phyloP scores from a whole-genome alignment of 441 rosid genomes.

The Arabidopsis hybrid region DNA sequence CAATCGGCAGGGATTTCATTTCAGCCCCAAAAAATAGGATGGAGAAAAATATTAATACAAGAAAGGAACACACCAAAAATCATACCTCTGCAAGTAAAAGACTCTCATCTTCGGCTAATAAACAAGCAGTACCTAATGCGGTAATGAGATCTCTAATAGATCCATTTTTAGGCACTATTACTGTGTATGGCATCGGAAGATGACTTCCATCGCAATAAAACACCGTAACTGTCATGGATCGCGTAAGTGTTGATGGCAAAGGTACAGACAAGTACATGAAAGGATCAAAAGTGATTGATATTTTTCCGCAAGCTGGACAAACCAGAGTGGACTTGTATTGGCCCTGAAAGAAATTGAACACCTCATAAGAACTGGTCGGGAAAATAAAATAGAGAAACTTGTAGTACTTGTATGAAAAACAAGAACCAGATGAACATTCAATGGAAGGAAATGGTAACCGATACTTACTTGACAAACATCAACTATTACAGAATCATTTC shows the following conservation, averaged over 20 bases:
- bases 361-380: slow-evolving; percentile 23
- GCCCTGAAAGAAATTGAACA: slow-evolving; percentile 52
- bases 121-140: slow-evolving; percentile 63
- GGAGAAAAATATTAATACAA: slow-evolving; percentile 15
- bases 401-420: slow-evolving; percentile 12
- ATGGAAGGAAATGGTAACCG: slow-evolving; percentile 20
- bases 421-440: slow-evolving; percentile 40
- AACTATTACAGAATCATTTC: slow-evolving; percentile 75
- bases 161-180: slow-evolving; percentile 67
- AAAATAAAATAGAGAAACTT: slow-evolving; percentile 22
- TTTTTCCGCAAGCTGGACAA: slow-evolving; percentile 68
- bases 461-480: slow-evolving; percentile 68
- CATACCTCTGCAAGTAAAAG: slow-evolving; percentile 67
- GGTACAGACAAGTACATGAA: slow-evolving; percentile 79
- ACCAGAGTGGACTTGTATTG: slow-evolving; percentile 77
- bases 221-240: slow-evolving; percentile 62
- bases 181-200: slow-evolving; percentile 65
- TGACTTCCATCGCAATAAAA: slow-evolving; percentile 56
- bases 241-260: slow-evolving; percentile 59
- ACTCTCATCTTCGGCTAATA: slow-evolving; percentile 60
- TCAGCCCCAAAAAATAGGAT: neutral
- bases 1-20: slow-evolving; percentile 21
- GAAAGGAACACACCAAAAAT: neutral
- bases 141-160: slow-evolving; percentile 56
- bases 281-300: slow-evolving; percentile 75